Evolutionary conservation across 768 basidiomycete species (phyloP).

Genomic region (Hygrophoropsis aurantiaca): DNA sequence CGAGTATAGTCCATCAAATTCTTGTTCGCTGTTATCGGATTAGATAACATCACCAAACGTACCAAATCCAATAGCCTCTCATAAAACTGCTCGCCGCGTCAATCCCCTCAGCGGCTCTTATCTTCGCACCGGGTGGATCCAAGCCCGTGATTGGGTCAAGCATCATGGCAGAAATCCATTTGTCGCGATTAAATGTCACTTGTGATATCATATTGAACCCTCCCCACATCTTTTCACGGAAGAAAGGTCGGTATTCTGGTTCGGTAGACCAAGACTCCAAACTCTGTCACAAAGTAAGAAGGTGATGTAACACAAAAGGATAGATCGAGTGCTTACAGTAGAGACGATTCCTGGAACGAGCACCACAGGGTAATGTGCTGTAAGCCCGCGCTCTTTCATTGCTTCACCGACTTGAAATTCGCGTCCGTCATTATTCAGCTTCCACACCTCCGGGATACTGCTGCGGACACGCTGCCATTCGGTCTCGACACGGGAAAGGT

Average conservation of each 20-base stretch:
- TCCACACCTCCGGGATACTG: slow-evolving; percentile 80
- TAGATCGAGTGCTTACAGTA: slow-evolving; percentile 50
- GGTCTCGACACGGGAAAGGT: slow-evolving; percentile 64
- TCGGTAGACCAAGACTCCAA: slow-evolving; percentile 94
- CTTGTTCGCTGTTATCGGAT: too few relatives aligned
- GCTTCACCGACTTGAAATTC: slow-evolving; percentile 77
- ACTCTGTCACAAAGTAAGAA: slow-evolving; percentile 41
- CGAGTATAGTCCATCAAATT: too few relatives aligned
- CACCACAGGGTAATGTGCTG: slow-evolving; percentile 75
- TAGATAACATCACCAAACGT: slow-evolving; percentile 10
- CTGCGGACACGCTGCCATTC: slow-evolving; percentile 71
- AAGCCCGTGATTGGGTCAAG: slow-evolving; percentile 91
- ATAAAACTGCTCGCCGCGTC: slow-evolving; percentile 86
- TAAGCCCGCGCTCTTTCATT: slow-evolving; percentile 62
- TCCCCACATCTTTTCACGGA: slow-evolving; percentile 86
- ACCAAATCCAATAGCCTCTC: slow-evolving; percentile 96
- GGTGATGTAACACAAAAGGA: not conserved
- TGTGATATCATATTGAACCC: slow-evolving; percentile 84
- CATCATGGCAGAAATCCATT: slow-evolving; percentile 88
- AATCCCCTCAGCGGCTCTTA: slow-evolving; percentile 90
- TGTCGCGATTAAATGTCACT: slow-evolving; percentile 78
- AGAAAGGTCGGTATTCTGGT: slow-evolving; percentile 82
- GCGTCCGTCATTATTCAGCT: slow-evolving; percentile 74
- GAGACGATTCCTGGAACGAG: slow-evolving; percentile 91
- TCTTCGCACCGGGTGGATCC: slow-evolving; percentile 81